phyloP scores from a whole-genome alignment of 2,329 filamentous ascomycete species.

The Clonostachys solani region DNA sequence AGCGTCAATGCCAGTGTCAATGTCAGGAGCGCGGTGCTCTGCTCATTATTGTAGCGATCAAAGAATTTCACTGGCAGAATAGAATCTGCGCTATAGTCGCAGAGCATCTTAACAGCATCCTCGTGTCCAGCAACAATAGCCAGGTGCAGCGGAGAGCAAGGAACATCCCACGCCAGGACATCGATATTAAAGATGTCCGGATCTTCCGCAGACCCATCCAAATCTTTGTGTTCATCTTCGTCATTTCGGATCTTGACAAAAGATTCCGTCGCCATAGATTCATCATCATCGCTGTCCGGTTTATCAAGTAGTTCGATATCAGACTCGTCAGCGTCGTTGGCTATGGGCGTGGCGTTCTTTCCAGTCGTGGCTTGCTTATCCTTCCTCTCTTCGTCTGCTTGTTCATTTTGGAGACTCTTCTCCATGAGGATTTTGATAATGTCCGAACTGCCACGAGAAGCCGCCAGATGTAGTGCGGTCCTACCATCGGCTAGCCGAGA shows the following conservation, averaged over 20 bases:
- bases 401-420: slow-evolving; percentile 71
- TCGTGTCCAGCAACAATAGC: slow-evolving; percentile 72
- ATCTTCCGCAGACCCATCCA: slow-evolving; percentile 55
- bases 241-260: slow-evolving; percentile 63
- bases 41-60: slow-evolving; percentile 39
- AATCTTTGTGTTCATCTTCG: slow-evolving; percentile 31
- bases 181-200: slow-evolving; percentile 80
- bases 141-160: slow-evolving; percentile 70
- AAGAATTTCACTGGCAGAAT: slow-evolving; percentile 69
- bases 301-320: slow-evolving; percentile 3
- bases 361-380: slow-evolving; percentile 32
- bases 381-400: slow-evolving; percentile 56
- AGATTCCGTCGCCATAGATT: slow-evolving; percentile 61
- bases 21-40: slow-evolving; percentile 60
- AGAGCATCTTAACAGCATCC: slow-evolving; percentile 64
- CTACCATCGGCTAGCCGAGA: slow-evolving; percentile 73
- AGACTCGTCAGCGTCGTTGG: slow-evolving; percentile 6
- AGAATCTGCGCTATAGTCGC: slow-evolving; percentile 73
- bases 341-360: slow-evolving; percentile 8
- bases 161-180: slow-evolving; percentile 73
- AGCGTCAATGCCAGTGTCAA: slow-evolving; percentile 65
- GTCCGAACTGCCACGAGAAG: slow-evolving; percentile 61
- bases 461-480: slow-evolving; percentile 82
- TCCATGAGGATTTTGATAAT: slow-evolving; percentile 71
- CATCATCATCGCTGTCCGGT: slow-evolving; percentile 40